Evolutionary conservation across 2,329 filamentous ascomycete genomes (phyloP).

Genomic region (Metarhizium brunneum): DNA sequence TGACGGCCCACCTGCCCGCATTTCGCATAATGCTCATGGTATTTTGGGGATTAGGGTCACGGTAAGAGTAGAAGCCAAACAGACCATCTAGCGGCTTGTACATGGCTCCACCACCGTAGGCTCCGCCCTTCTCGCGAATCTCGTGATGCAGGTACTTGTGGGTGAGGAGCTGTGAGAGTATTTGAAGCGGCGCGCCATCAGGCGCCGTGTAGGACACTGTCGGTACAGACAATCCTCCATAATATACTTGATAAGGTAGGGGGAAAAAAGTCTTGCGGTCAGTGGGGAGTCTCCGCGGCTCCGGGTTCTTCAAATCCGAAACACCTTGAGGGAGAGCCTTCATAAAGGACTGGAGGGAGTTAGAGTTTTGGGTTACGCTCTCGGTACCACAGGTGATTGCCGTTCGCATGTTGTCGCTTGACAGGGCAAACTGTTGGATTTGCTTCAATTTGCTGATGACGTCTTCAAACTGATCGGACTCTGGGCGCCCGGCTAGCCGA

Average conservation of each 20-base stretch:
- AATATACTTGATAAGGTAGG: constrained; percentile 94
- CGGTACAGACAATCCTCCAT: constrained; percentile 72
- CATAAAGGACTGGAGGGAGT: constrained; percentile 63
- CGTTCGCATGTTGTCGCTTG: constrained; percentile 60
- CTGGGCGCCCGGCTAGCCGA: constrained; percentile 62
- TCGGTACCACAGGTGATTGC: constrained; percentile 80
- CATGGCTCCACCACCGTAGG: constrained; percentile 88
- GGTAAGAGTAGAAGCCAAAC: constrained; percentile 94
- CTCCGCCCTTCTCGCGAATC: constrained; percentile 94
- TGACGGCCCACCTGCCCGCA: constrained; percentile 73
- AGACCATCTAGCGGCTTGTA: constrained; percentile 70
- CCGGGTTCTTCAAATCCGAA: constrained; percentile 30
- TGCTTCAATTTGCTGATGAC: constrained; percentile 75
- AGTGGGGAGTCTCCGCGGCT: constrained; percentile 28
- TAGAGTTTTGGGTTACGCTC: constrained; percentile 60
- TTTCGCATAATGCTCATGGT: constrained; percentile 76
- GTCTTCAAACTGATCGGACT: constrained; percentile 60
- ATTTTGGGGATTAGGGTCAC: constrained; percentile 89
- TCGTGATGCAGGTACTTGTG: constrained; percentile 97
- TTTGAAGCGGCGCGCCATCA: constrained; percentile 70
- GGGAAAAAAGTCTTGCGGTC: constrained; percentile 79
- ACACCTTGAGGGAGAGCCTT: constrained; percentile 15
- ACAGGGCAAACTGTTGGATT: constrained; percentile 72
- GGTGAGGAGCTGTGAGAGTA: constrained; percentile 84
- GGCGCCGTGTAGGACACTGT: constrained; percentile 75